Conservation (phyloP, 2,329 filamentous ascomycete species). For the Penicillium sp. region DNA sequence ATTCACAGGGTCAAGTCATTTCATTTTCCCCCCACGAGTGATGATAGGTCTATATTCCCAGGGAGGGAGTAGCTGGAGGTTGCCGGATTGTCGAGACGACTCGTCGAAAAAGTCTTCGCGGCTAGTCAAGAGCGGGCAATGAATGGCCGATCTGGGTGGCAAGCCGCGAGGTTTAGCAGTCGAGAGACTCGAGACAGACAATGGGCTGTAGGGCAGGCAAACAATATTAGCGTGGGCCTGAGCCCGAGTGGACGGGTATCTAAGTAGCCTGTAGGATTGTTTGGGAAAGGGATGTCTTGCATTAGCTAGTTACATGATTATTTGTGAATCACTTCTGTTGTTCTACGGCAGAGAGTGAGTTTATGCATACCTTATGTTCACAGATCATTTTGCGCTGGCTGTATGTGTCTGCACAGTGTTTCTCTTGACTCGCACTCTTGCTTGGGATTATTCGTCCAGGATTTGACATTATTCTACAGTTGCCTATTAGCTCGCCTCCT, state of each 20-base stretch:
- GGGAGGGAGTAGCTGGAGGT: neutral
- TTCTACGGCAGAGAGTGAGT: neutral
- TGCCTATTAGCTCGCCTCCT: neutral
- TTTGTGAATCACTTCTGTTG: too few species aligned
- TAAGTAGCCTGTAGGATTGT: neutral
- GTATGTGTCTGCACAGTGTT: neutral
- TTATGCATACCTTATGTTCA: neutral
- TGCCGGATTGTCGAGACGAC: neutral
- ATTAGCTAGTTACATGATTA: neutral
- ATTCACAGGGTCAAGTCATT: neutral
- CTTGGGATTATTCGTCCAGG: neutral
- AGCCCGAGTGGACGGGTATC: neutral
- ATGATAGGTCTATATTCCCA: neutral
- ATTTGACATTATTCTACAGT: neutral
- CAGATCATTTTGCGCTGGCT: neutral
- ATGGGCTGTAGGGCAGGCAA: neutral
- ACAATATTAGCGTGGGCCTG: neutral
- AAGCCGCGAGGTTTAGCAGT: conserved; percentile 7
- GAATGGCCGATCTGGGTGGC: conserved; percentile 15
- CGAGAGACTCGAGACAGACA: too few species aligned
- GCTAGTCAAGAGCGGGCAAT: conserved; percentile 3
- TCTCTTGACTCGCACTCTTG: neutral
- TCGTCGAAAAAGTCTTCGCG: neutral
- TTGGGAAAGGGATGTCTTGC: neutral
- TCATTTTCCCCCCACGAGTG: neutral